A percentile compares a stretch with the other conserved stretches of the same genome.
These are phyloP conservation scores for Gyromitra esculenta DNA, from an alignment of 2,329 filamentous ascomycete genomes.

Conservation along the genomic window DNA sequence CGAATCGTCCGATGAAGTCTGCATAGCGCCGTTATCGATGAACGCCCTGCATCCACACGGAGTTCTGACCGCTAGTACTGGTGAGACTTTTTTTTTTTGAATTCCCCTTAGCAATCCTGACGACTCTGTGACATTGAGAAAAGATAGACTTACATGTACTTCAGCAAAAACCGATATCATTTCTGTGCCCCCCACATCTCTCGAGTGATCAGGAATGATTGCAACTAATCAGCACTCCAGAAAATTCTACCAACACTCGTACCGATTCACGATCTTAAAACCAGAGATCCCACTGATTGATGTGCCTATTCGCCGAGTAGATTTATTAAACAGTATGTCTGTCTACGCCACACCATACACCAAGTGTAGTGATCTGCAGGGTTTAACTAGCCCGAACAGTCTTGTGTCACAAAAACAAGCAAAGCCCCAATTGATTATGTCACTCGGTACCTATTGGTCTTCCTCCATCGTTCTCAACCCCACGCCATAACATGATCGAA, in stretches of 20 bases:
- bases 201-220: neutral
- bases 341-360: neutral
- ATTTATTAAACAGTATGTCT: neutral
- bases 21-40: slow-evolving; percentile 2
- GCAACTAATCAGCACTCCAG: neutral
- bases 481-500: neutral
- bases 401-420: neutral
- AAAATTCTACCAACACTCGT: neutral
- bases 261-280: too few species aligned
- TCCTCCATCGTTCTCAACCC: neutral
- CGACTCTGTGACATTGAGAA: neutral
- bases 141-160: neutral
- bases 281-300: neutral
- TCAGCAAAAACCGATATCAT: neutral
- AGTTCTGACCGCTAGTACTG: neutral
- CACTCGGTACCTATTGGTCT: neutral
- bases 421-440: neutral
- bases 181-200: neutral
- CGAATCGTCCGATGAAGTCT: neutral
- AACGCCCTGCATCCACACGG: neutral
- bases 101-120: neutral
- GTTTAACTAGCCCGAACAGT: neutral
- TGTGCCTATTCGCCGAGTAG: neutral
- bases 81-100: neutral
- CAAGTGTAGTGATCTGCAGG: neutral